Percentiles rank a stretch among this genome's conserved stretches.
Conservation (phyloP, 257 asterid species). For the Salvia hispanica region DNA sequence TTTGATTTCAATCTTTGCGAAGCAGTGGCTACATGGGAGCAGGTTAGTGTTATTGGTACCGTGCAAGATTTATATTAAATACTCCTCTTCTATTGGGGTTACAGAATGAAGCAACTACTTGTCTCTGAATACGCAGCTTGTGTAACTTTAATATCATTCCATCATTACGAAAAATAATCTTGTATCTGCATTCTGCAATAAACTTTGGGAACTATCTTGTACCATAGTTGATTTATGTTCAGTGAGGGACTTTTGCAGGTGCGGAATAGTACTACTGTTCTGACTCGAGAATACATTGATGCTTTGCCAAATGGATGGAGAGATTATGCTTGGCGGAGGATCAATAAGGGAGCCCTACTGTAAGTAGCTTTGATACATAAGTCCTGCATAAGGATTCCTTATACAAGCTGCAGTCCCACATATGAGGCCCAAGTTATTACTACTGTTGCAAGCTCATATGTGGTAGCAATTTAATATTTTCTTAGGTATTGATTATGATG, state of each 20-base stretch:
- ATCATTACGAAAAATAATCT: too few relatives aligned
- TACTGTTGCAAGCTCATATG: constrained; percentile 1
- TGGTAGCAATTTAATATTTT: not conserved
- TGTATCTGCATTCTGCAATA: too few relatives aligned
- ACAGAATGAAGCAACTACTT: constrained; percentile 14
- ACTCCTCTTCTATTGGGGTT: not conserved
- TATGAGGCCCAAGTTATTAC: not conserved
- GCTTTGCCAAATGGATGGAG: constrained; percentile 97
- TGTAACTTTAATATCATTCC: constrained; percentile 8
- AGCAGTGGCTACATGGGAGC: constrained; percentile 99
- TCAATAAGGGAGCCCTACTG: constrained; percentile 88
- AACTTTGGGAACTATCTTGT: constrained; percentile 30
- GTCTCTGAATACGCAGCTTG: not conserved
- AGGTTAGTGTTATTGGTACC: constrained; percentile 58
- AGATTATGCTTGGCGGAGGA: constrained; percentile 95
- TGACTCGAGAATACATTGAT: constrained; percentile 90
- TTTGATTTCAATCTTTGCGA: constrained; percentile 79
- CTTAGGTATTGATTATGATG: constrained; percentile 11
- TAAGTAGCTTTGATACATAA: constrained; percentile 47
- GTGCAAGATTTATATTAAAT: constrained; percentile 7
- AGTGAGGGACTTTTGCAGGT: constrained; percentile 92
- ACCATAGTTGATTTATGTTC: constrained; percentile 61
- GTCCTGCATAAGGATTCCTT: not conserved
- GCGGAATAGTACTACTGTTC: constrained; percentile 88
- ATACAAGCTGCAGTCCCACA: not conserved